These are phyloP conservation scores for Neocucurbitaria cava DNA, from an alignment of 2,329 filamentous ascomycete genomes.

Conservation along the genomic window DNA sequence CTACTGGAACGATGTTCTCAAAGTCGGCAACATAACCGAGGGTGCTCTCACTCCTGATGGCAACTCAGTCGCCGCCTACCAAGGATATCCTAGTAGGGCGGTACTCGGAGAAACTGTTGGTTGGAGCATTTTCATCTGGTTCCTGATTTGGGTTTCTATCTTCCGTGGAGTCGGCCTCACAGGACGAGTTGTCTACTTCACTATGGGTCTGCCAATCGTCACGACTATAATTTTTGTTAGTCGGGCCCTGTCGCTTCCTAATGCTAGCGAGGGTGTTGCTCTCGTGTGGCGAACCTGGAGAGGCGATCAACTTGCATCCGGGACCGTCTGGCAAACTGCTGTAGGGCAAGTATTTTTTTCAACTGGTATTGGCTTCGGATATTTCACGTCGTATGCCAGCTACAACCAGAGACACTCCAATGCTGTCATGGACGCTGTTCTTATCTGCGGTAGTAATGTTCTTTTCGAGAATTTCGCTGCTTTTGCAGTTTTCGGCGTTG, in stretches of 20 bases:
- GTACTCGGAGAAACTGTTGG: constrained; percentile 65
- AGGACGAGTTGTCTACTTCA: constrained; percentile 66
- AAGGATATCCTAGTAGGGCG: constrained; percentile 55
- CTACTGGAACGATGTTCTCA: constrained; percentile 58
- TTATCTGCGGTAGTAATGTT: constrained; percentile 63
- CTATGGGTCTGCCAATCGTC: constrained; percentile 66
- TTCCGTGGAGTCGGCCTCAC: constrained; percentile 66
- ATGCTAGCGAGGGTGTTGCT: constrained; percentile 60
- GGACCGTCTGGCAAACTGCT: constrained; percentile 66
- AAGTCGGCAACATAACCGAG: constrained; percentile 55
- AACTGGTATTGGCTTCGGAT: constrained; percentile 64
- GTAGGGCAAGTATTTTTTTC: constrained; percentile 68
- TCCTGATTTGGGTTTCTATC: constrained; percentile 66
- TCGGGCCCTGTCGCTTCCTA: constrained; percentile 61
- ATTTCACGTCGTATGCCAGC: constrained; percentile 64
- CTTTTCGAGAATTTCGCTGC: constrained; percentile 63
- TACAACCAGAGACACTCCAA: constrained; percentile 65
- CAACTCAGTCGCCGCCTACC: constrained; percentile 52
- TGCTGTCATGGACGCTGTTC: constrained; percentile 64
- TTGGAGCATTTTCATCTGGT: constrained; percentile 66
- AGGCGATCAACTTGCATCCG: constrained; percentile 58
- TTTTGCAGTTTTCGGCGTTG: constrained; percentile 63
- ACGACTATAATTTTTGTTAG: constrained; percentile 65
- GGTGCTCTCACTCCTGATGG: constrained; percentile 43
- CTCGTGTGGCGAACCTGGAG: constrained; percentile 60